Conservation (phyloP, 2,329 filamentous ascomycete species). For the Mycocentrospora acerina region DNA sequence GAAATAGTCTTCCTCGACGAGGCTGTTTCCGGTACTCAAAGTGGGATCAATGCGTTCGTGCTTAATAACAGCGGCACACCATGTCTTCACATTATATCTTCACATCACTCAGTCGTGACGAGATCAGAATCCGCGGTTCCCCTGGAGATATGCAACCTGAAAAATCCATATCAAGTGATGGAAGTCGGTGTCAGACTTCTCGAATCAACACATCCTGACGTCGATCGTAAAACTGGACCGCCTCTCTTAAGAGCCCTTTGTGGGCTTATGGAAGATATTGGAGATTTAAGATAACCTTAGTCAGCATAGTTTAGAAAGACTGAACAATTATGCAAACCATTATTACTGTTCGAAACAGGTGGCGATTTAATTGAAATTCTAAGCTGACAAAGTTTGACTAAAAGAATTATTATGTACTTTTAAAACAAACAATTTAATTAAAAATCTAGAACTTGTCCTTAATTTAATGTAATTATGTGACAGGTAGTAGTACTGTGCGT, state of each 20-base stretch:
- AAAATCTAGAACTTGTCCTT: no score
- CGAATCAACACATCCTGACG: conserved; percentile 17
- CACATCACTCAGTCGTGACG: not conserved
- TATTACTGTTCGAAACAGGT: no score
- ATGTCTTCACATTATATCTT: conserved; percentile 9
- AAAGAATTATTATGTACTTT: no score
- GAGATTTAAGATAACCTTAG: no score
- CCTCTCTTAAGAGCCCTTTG: conserved; percentile 20
- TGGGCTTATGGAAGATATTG: conserved; percentile 18
- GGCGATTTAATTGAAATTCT: no score
- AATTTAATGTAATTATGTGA: no score
- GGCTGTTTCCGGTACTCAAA: conserved; percentile 5
- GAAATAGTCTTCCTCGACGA: conserved; percentile 13
- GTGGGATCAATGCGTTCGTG: conserved; percentile 13
- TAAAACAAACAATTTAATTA: no score
- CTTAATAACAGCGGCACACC: conserved; percentile 9
- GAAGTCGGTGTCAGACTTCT: conserved; percentile 17
- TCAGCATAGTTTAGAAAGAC: no score
- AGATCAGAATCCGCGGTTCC: not conserved
- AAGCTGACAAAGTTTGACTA: no score
- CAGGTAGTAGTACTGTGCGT: no score
- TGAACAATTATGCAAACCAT: no score
- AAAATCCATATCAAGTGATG: conserved; percentile 19
- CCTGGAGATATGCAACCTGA: conserved; percentile 12
- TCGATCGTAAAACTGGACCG: conserved; percentile 15